Base-by-base conservation (phyloP, 176 grass and related monocot genomes). In the Tuctoria greenei region DNA sequence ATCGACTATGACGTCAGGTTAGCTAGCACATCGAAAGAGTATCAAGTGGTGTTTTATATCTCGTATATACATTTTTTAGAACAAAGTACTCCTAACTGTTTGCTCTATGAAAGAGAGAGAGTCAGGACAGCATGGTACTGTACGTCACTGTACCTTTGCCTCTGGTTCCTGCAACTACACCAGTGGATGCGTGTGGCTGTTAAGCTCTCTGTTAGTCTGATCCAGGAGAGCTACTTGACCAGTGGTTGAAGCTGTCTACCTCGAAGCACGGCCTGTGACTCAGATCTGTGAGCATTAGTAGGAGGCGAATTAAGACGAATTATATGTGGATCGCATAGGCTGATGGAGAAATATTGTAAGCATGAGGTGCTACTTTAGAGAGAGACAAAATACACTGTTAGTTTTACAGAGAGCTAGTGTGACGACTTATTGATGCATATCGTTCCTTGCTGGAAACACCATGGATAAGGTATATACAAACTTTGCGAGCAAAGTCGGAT, bases 191-290 rank as follows among this genome's bases (percentile, higher is more conserved):
- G 74, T 61, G 79, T 75, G 67, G 74, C 67, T 68, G 78, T 78
- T 63, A 71, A 73, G 80, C 54, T 20, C 36, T 54, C 61, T 79
- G 72, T 74, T 78, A n/a, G n/a, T 75, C 64, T 83, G 57, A n/a
- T n/a, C n/a, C n/a, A n/a, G n/a, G n/a, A n/a, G 87, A 78, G 45
- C 58, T 70, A 74, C 52, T 70, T 71, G 77, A 18, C 27, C 1
- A 27, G 54, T 61, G 20, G 20, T 60, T 69, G 18, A 46, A 67
- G 6, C 18, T 64, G 17, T 4, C 26, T 11, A 11, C 8, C 47
- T n/a, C n/a, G n/a, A 47, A 59, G 24, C 24, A 49, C 10, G 10
- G 13, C 14, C 14, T 49, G 45, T 17, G 45, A 49, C 14, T 17
- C n/a, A n/a, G n/a, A n/a, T n/a, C n/a, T n/a, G n/a, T n/a, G n/a